Evolutionary conservation across 768 basidiomycete genomes (phyloP), one percentile per base, ranked within the genome.

Genomic region (Sistotremastrum suecicum): DNA sequence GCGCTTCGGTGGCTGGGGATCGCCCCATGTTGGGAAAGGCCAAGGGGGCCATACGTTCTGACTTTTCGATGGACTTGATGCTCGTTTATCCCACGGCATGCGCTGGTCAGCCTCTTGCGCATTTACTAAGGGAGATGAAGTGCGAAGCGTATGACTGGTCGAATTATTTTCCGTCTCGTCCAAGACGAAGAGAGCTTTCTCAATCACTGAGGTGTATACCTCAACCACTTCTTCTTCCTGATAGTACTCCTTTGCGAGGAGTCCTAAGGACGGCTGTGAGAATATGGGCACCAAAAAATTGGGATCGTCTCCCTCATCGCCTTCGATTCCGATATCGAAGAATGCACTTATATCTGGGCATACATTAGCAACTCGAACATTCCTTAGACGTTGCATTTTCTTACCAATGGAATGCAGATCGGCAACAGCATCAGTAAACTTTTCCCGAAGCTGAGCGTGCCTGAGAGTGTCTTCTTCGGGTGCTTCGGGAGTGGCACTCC

Each of bases 241-340:
- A 60, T 88, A 98, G 60, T 98, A 95, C 64, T 92, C 89, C 73
- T 91, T 92, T 10, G 91, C 78, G 1, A 89, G 91, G 8, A 95
- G 76, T 37, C 88, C 86, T 9, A 94, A 67, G 5, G 63, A 65
- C 2, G 84, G 74, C 57, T 95, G 91, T 52, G 73, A 81, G 54
- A 94, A 80, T 83, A 84, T 90, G 9, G 90, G 67, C 0, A 73
- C 71, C 79, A 94, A 89, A 42, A 70, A 66, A 54, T 91, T 87
- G 0, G 92, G 88, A 54, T 95, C 88, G 4, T 76, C 69, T 5
- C 81, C 88, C 28, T 78, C 74, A 58, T 97, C 92, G 32, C 92
- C 91, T 48, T 94, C 89, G 47, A 92, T 71, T n/a, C 66, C 68
- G 52, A 90, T 83, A n/a, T 70, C 66, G 55, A 97, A 86, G 8